Evolutionary conservation across 2,329 filamentous ascomycete species (phyloP), one percentile per base, ranked within the genome.

Genomic region (Fusarium brevicatenulatum): DNA sequence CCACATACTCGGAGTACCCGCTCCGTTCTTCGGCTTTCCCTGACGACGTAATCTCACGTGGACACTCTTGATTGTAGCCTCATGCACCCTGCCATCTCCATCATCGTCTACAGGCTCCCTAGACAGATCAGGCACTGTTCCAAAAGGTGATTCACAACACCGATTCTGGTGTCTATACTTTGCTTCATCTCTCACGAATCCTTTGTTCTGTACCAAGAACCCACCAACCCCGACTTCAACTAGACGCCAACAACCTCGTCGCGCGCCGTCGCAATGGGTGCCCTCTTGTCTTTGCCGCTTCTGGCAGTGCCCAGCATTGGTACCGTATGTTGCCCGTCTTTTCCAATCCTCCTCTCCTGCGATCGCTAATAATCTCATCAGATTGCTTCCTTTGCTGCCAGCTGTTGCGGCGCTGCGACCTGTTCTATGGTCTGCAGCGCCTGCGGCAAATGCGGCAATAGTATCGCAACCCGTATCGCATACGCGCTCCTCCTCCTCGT

Each of bases 371-470:
- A 18, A 30, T 64, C 50, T 36, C 50, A 60, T 68, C 76, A 95
- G 93, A 78, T 97, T 72, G 81, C 94, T 75, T 94, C 93, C 47
- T 91, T 95, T 76, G 92, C 87, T 71, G 94, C 93, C 72, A 98
- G 95, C 78, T 99, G 96, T 85, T 99, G 96, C 82, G 96, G 96
- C 80, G 96, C 96, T 34, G 95, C 96, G 50, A 98, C 96, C 58
- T 98, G 95, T 84, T 97, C 95, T 77, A 95, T 96, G 81, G 92
- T 98, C 54, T 98, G 95, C 85, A 96, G 93, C 81, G 93, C 95
- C 18, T 99, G 95, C 81, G 95, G 96, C 58, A 98, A 98, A 82
- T 98, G 95, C 83, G 94, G 95, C 77, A 98, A 97, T 76, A 97
- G 95, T 84, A 95, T 98, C 85, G 95, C 95, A 63, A 99, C 96